A percentile compares a stretch with the other conserved stretches of the same genome.
These are phyloP conservation scores for Clitoria ternatea DNA, from an alignment of 306 rosid species.

Conservation along the genomic window DNA sequence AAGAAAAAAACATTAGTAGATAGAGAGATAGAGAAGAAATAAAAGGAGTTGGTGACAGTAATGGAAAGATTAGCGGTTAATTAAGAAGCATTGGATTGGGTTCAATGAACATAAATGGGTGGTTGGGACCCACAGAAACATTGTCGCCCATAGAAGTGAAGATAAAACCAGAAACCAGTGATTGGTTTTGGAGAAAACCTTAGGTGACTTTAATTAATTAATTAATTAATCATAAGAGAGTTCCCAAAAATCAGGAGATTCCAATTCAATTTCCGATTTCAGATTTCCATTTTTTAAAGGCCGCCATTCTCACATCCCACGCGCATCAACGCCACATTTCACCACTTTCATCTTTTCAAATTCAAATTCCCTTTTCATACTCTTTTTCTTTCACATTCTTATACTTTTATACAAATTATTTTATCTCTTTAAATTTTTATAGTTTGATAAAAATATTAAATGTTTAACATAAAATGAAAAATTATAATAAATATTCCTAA, in stretches of 20 bases:
- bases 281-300: neutral
- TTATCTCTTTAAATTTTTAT: too few species aligned
- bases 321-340: slow-evolving; percentile 9
- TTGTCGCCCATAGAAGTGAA: slow-evolving; percentile 25
- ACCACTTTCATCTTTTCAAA: too few species aligned
- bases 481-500: too few species aligned
- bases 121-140: slow-evolving; percentile 25
- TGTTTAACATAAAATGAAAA: too few species aligned
- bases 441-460: too few species aligned
- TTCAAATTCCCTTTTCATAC: too few species aligned
- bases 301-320: slow-evolving; percentile 30
- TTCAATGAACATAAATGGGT: slow-evolving; percentile 24
- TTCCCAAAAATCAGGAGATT: slow-evolving; percentile 70
- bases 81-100: neutral
- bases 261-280: slow-evolving; percentile 39
- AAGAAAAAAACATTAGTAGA: too few species aligned
- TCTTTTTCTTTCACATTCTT: too few species aligned
- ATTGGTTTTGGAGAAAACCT: slow-evolving; percentile 8
- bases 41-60: too few species aligned
- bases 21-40: too few species aligned
- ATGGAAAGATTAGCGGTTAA: slow-evolving; percentile 4
- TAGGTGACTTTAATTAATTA: neutral
- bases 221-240: neutral
- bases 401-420: too few species aligned
- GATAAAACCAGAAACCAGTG: slow-evolving; percentile 35